Conservation (phyloP, 1,139 yeast species). For the Eremothecium gossypii region DNA sequence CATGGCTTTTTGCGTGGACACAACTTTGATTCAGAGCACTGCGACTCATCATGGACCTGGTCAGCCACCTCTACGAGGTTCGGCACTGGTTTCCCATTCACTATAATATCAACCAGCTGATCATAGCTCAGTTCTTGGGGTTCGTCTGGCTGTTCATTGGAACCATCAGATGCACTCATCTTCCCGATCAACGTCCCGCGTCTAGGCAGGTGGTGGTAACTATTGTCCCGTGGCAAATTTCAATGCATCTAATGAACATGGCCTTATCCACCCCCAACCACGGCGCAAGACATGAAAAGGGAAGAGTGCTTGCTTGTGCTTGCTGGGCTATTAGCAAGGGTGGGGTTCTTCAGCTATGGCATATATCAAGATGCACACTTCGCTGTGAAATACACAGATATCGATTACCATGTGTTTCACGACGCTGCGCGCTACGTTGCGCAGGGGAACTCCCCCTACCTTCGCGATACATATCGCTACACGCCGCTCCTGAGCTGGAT, state of each 20-base stretch:
- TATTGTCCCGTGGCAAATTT: too few relatives aligned
- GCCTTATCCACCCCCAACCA: too few relatives aligned
- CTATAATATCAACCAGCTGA: slow-evolving; percentile 24
- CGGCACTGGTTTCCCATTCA: slow-evolving; percentile 21
- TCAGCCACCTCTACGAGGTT: slow-evolving; percentile 23
- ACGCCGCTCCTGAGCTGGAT: slow-evolving; percentile 88
- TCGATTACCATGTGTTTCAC: slow-evolving; percentile 85
- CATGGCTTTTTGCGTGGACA: slow-evolving; percentile 24
- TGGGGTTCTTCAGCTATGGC: slow-evolving; percentile 71
- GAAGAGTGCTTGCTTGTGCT: slow-evolving; percentile 9
- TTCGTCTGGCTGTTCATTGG: too few relatives aligned
- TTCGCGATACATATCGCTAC: slow-evolving; percentile 81
- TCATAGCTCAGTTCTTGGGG: slow-evolving; percentile 19
- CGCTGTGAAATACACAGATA: slow-evolving; percentile 83
- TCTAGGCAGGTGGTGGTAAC: too few relatives aligned
- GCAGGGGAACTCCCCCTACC: slow-evolving; percentile 61
- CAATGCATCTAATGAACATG: too few relatives aligned
- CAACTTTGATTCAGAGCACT: slow-evolving; percentile 14
- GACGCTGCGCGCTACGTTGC: slow-evolving; percentile 79
- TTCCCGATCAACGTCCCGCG: too few relatives aligned
- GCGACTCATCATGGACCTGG: slow-evolving; percentile 14
- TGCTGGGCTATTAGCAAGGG: slow-evolving; percentile 39
- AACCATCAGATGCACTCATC: too few relatives aligned
- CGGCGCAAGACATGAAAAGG: slow-evolving; percentile 2
- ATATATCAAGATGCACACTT: slow-evolving; percentile 74